Percentiles rank a stretch among this genome's conserved stretches.
Evolutionary conservation across 2,329 filamentous ascomycete species (phyloP).

Genomic region (Diaporthe longicolla): DNA sequence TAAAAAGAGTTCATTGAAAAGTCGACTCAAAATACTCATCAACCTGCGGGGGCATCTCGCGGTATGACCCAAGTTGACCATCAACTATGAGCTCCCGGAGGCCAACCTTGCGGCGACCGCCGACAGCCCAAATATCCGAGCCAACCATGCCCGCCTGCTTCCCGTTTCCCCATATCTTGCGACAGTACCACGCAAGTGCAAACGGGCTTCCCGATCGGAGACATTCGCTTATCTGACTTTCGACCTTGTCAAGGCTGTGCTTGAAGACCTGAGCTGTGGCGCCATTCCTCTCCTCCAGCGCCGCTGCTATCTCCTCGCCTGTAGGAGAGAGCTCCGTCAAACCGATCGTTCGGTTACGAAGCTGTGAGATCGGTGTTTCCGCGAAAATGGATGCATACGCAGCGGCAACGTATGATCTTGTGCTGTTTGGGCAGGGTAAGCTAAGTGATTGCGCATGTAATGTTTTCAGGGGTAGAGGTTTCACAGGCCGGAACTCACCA

Average conservation of each 20-base stretch:
- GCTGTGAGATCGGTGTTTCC: constrained; percentile 43
- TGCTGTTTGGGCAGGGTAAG: constrained; percentile 41
- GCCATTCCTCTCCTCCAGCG: constrained; percentile 45
- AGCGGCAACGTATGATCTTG: constrained; percentile 48
- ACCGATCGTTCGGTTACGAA: constrained; percentile 45
- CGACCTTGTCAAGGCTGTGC: constrained; percentile 47
- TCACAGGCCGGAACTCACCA: background rate
- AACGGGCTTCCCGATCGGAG: constrained; percentile 43
- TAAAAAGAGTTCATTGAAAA: background rate
- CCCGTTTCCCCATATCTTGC: constrained; percentile 49
- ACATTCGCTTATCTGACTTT: constrained; percentile 45
- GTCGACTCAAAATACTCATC: constrained; percentile 26
- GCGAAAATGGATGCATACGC: constrained; percentile 50
- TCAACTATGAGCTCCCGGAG: constrained; percentile 45
- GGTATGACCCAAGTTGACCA: constrained; percentile 46
- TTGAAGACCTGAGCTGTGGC: constrained; percentile 39
- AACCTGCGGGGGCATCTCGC: constrained; percentile 45
- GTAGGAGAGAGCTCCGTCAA: constrained; percentile 48
- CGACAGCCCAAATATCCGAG: constrained; percentile 48
- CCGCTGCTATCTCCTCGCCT: constrained; percentile 46
- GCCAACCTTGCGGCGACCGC: constrained; percentile 46
- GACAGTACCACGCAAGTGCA: constrained; percentile 48
- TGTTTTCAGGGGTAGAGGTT: too few species aligned
- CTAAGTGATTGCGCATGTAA: background rate
- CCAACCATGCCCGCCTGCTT: constrained; percentile 43